A percentile compares a stretch with the other conserved stretches of the same genome.
Conservation (phyloP, 805 yeast genomes). For the Kuraishia floccosa region DNA sequence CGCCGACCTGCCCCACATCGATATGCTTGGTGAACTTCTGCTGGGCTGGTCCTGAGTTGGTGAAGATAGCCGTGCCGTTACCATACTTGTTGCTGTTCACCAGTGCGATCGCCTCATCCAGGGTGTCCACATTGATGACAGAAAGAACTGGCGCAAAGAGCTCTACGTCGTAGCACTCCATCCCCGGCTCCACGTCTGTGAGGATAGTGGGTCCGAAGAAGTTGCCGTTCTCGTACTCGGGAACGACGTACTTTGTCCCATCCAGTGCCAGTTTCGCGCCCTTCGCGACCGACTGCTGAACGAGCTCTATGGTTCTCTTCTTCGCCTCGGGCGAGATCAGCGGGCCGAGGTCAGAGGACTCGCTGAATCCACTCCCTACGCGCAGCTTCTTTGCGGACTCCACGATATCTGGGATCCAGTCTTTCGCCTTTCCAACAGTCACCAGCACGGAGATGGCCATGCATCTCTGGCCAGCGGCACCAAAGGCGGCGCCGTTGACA, state of each 20-base stretch:
- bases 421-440: constrained; percentile 55
- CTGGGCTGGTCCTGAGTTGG: constrained; percentile 58
- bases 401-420: constrained; percentile 52
- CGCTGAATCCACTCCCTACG: constrained; percentile 58
- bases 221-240: constrained; percentile 40
- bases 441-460: constrained; percentile 69
- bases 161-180: constrained; percentile 65
- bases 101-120: constrained; percentile 57
- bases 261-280: constrained; percentile 58
- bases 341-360: constrained; percentile 59
- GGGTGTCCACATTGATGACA: constrained; percentile 47
- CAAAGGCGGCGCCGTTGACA: constrained; percentile 66
- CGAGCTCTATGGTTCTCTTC: constrained; percentile 42
- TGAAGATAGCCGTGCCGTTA: constrained; percentile 62
- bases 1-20: constrained; percentile 69
- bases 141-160: constrained; percentile 69
- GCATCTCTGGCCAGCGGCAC: constrained; percentile 81
- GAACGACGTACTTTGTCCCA: constrained; percentile 41
- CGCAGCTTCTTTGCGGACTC: constrained; percentile 43
- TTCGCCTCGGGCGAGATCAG: constrained; percentile 52
- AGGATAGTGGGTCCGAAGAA: constrained; percentile 65
- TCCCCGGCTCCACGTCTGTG: constrained; percentile 50
- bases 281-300: constrained; percentile 40
- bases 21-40: constrained; percentile 58
- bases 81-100: constrained; percentile 52